phyloP scores from a whole-genome alignment of 352 stramenopile species.

The Phytophthora brassicae region DNA sequence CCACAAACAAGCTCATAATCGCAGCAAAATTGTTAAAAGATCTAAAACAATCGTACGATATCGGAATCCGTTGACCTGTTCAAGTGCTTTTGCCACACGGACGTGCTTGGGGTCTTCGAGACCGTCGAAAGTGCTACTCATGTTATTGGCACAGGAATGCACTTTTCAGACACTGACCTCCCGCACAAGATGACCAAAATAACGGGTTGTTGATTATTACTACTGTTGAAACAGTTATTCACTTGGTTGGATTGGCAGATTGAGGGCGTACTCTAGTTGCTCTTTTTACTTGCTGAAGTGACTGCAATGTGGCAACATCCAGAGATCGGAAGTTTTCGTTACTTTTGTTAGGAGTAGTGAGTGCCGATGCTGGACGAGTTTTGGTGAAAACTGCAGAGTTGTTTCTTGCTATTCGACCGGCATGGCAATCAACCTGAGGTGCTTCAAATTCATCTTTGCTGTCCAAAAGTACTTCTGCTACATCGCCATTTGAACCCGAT shows the following conservation, averaged over 20 bases:
- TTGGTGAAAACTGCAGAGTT: conserved; percentile 7
- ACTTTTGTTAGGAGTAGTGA: conserved; percentile 4
- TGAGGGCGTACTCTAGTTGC: conserved; percentile 45
- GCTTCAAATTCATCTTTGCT: conserved; percentile 3
- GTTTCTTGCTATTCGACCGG: neutral
- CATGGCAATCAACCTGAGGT: neutral
- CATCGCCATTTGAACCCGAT: neutral
- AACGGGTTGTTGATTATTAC: conserved; percentile 4
- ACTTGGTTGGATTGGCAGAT: conserved; percentile 33
- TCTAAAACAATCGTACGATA: conserved; percentile 45
- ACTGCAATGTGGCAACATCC: conserved; percentile 38
- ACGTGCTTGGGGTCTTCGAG: conserved; percentile 47
- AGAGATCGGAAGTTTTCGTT: conserved; percentile 28
- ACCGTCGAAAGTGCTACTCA: conserved; percentile 22
- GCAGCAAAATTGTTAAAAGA: neutral
- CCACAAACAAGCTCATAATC: neutral
- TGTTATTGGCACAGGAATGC: conserved; percentile 5
- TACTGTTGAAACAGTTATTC: conserved; percentile 16
- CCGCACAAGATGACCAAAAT: conserved; percentile 31
- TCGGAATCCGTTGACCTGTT: conserved; percentile 69
- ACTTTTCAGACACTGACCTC: neutral
- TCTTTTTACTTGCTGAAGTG: conserved; percentile 50
- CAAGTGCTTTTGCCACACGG: conserved; percentile 60
- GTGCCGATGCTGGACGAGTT: conserved; percentile 20
- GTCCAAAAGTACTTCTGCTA: neutral